A percentile compares a stretch with the other conserved stretches of the same genome.
Evolutionary conservation across 768 basidiomycete species (phyloP).

Genomic region (Lentinula detonsa): DNA sequence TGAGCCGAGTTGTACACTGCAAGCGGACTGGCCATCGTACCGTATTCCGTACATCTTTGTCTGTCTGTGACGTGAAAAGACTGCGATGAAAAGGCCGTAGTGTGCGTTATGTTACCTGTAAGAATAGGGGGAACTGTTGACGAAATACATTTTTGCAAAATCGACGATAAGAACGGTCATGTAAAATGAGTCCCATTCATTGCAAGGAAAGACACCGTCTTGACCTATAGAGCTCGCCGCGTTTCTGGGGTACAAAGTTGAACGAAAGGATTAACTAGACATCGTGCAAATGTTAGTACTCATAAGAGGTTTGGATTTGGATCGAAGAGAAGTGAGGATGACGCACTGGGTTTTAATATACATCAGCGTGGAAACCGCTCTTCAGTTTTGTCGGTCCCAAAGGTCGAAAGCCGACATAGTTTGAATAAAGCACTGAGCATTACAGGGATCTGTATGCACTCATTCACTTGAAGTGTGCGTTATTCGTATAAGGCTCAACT

Average conservation of each 20-base stretch:
- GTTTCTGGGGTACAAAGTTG: not conserved
- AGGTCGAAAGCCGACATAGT: not conserved
- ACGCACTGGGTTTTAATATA: not conserved
- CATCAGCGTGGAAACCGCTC: not conserved
- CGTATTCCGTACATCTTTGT: not conserved
- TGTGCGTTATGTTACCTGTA: not conserved
- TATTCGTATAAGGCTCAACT: no score
- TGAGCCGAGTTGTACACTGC: not conserved
- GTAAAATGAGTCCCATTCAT: not conserved
- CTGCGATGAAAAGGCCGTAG: not conserved
- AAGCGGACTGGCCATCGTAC: not conserved
- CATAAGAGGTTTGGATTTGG: not conserved
- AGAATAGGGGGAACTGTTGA: not conserved
- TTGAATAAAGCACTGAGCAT: not conserved
- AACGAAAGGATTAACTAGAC: not conserved
- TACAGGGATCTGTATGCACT: no score
- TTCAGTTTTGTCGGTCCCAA: not conserved
- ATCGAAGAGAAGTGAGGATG: not conserved
- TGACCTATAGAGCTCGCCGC: not conserved
- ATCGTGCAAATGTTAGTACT: not conserved
- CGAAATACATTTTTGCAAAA: not conserved
- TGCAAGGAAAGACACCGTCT: not conserved
- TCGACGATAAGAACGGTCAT: slow-evolving; percentile 3
- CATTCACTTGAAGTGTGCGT: no score
- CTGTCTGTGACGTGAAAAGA: not conserved